phyloP scores from a whole-genome alignment of 768 basidiomycete species.

The Mycena sanguinolenta region DNA sequence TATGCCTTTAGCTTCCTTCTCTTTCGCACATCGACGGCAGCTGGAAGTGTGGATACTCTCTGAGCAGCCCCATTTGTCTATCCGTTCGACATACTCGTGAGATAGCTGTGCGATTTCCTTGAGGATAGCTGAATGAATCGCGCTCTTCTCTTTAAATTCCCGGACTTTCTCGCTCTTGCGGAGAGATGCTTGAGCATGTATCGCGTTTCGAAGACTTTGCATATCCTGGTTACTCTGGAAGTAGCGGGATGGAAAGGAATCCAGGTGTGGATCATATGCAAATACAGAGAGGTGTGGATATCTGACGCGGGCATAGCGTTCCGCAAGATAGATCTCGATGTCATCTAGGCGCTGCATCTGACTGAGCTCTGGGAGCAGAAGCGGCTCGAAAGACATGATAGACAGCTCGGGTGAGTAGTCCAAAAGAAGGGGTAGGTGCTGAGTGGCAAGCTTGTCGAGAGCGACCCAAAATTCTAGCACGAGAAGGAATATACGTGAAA shows the following conservation, averaged over 20 bases:
- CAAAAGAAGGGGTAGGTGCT: slow-evolving; percentile 52
- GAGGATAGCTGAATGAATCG: slow-evolving; percentile 36
- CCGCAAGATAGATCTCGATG: slow-evolving; percentile 47
- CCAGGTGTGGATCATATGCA: slow-evolving; percentile 24
- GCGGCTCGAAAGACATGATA: slow-evolving; percentile 49
- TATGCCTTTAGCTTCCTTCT: slow-evolving; percentile 35
- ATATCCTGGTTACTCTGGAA: slow-evolving; percentile 42
- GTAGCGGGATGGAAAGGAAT: slow-evolving; percentile 52
- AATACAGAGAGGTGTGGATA: slow-evolving; percentile 50
- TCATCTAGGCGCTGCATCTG: slow-evolving; percentile 44
- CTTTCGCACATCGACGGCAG: slow-evolving; percentile 43
- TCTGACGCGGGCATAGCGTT: slow-evolving; percentile 40
- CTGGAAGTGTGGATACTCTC: slow-evolving; percentile 31
- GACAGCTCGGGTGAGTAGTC: slow-evolving; percentile 64
- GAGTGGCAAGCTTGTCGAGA: slow-evolving; percentile 53
- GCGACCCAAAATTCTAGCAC: slow-evolving; percentile 63
- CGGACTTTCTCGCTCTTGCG: slow-evolving; percentile 37
- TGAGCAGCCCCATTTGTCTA: not conserved
- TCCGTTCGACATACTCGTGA: slow-evolving; percentile 21
- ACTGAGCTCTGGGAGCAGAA: slow-evolving; percentile 53
- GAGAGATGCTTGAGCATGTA: slow-evolving; percentile 43
- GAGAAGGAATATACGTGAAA: slow-evolving; percentile 60
- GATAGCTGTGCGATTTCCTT: slow-evolving; percentile 12
- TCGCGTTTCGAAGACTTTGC: slow-evolving; percentile 41
- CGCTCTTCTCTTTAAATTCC: slow-evolving; percentile 44